Percentiles rank a stretch among this genome's conserved stretches.
phyloP scores from a whole-genome alignment of 768 basidiomycete genomes.

The Candolleomyces eurysporus region DNA sequence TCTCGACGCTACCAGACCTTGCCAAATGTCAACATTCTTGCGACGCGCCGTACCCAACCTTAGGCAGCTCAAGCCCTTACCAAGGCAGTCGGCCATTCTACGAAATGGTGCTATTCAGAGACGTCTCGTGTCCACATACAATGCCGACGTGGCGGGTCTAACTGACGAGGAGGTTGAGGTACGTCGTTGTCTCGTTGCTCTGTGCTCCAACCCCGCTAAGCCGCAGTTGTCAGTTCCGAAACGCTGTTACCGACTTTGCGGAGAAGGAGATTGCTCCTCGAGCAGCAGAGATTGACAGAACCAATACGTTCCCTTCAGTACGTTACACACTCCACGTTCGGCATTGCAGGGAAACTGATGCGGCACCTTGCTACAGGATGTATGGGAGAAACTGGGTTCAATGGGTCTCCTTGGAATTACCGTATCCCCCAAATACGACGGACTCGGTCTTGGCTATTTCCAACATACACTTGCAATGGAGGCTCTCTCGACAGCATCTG shows the following conservation, averaged over 20 bases:
- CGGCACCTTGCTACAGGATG: conserved; percentile 45
- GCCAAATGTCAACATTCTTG: conserved; percentile 4
- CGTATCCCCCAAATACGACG: conserved; percentile 77
- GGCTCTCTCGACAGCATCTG: conserved; percentile 86
- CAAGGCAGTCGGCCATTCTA: background rate
- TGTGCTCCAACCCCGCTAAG: conserved; percentile 2
- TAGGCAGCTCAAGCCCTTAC: background rate
- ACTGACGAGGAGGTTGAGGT: conserved; percentile 82
- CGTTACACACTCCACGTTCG: conserved; percentile 15
- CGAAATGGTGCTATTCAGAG: conserved; percentile 11
- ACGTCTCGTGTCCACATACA: conserved; percentile 61
- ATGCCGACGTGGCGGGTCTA: conserved; percentile 69
- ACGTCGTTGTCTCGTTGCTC: conserved; percentile 16
- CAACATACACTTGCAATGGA: conserved; percentile 94
- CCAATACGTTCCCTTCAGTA: conserved; percentile 78
- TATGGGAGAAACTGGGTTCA: conserved; percentile 86
- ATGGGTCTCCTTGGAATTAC: conserved; percentile 94
- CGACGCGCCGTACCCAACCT: conserved; percentile 4
- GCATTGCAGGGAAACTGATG: conserved; percentile 7
- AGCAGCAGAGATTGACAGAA: conserved; percentile 83
- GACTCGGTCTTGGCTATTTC: conserved; percentile 80
- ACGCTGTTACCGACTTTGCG: conserved; percentile 77
- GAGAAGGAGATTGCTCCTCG: conserved; percentile 81
- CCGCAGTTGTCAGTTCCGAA: conserved; percentile 61
- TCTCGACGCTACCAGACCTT: background rate